These are phyloP conservation scores for Heliamphora ciliata DNA, from an alignment of 179 eudicot species.

Conservation along the genomic window DNA sequence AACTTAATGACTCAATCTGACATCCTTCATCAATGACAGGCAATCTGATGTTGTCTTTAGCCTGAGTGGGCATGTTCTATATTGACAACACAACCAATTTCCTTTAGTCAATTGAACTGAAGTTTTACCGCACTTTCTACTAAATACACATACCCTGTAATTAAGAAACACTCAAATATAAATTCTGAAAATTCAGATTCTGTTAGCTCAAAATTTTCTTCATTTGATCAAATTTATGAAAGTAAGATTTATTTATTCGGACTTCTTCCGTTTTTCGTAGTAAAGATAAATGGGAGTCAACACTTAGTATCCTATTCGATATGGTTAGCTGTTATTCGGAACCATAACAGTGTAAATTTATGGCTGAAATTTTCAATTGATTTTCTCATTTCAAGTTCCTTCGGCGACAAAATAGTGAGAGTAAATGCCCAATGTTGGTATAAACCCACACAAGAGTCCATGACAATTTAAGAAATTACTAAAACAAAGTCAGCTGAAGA, in stretches of 20 bases:
- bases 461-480: background rate
- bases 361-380: background rate
- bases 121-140: background rate
- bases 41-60: too few relatives aligned
- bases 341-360: background rate
- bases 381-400: background rate
- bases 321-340: background rate
- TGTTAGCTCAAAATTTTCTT: background rate
- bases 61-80: background rate
- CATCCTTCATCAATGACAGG: too few relatives aligned
- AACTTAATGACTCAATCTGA: too few relatives aligned
- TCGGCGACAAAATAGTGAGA: background rate
- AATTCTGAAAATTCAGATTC: background rate
- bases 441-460: background rate
- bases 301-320: background rate
- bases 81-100: background rate
- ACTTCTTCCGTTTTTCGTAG: background rate
- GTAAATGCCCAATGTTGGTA: background rate
- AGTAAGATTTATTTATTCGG: conserved; percentile 8
- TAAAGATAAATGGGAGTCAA: background rate
- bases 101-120: background rate
- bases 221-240: background rate
- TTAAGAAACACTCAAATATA: background rate
- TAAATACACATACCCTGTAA: background rate
- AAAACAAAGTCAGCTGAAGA: conserved; percentile 2